Base-by-base conservation (phyloP, 1,284 basidiomycete species). In the Malassezia yamatoensis region DNA sequence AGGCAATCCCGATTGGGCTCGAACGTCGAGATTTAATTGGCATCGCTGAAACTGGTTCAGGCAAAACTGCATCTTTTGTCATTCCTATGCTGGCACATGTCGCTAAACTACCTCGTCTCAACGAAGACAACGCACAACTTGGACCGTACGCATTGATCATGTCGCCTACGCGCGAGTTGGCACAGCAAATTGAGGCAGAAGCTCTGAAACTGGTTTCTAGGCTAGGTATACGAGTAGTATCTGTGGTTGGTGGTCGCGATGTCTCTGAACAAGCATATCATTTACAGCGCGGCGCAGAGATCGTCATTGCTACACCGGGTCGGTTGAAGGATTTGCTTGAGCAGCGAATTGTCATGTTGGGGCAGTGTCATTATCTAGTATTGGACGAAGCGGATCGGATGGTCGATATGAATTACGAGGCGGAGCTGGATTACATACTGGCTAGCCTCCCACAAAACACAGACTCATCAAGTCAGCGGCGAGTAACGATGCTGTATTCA, bases 301-400 rank as follows among this genome's bases (percentile, higher is more conserved):
- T 99, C 61, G 87, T 99, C 70, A 96, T 98, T 63, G 94, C 93
- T 21, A 98, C 93, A 0, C 94, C 94, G 2, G 93, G 93, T 77
- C 87, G 93, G 77, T 80, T 99, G 43, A 93, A 94, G 77, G 94
- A 98, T 76, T 88, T 96, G 62, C 85, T 98, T 59, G 93, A 98
- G 77, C 83, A 90, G 45, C 89, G 88, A 74, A 88, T 96, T 46
- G 80, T 98, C 35, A 91, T 98, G 36, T 82, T 99, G 48, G 86
- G 86, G 5, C 93, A 98, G 77, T 96, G 93, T 76, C 88, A 88
- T 1, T 98, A 96, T 73, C 85, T 98, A 50, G 91, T 98, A 61
- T 93, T 98, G 90, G 94, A 98, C 76, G 93, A 99, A 79, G 94
- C 94, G 16, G 93, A 99, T 76, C 83, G 91, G 53, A 96, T 98